A percentile compares a stretch with the other conserved stretches of the same genome.
Conservation (phyloP, 2,329 filamentous ascomycete species). For the Bipolaris gigantea region DNA sequence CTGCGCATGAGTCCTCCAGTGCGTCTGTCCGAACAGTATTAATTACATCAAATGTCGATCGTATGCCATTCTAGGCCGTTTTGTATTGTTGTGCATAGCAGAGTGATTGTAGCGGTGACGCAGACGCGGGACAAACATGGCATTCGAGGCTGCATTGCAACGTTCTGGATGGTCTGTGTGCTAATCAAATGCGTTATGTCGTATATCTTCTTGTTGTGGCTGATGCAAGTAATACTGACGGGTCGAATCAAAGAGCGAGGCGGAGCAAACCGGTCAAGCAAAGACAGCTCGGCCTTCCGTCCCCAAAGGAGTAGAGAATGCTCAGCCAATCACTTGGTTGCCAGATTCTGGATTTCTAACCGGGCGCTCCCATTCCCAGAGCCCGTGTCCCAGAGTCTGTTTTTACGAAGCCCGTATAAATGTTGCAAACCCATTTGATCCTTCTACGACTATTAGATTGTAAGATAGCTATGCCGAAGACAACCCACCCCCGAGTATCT, state of each 20-base stretch:
- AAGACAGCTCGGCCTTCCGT: neutral
- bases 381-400: neutral
- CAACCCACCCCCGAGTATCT: neutral
- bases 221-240: neutral
- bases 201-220: neutral
- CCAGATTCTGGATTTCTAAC: neutral
- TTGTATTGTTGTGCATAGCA: neutral
- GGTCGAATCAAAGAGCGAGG: neutral
- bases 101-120: neutral
- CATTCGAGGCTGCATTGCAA: neutral
- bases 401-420: neutral
- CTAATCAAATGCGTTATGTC: neutral
- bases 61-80: too few relatives aligned
- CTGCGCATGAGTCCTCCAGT: neutral
- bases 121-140: neutral
- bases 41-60: neutral
- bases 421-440: neutral
- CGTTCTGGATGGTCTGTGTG: neutral
- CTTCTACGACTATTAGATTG: neutral
- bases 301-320: neutral
- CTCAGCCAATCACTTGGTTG: neutral
- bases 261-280: neutral
- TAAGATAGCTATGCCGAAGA: neutral
- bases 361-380: neutral
- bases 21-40: neutral